Evolutionary conservation across 2,329 filamentous ascomycete genomes (phyloP), one percentile per base, ranked within the genome.

Genomic region (Corynespora cassiicola): DNA sequence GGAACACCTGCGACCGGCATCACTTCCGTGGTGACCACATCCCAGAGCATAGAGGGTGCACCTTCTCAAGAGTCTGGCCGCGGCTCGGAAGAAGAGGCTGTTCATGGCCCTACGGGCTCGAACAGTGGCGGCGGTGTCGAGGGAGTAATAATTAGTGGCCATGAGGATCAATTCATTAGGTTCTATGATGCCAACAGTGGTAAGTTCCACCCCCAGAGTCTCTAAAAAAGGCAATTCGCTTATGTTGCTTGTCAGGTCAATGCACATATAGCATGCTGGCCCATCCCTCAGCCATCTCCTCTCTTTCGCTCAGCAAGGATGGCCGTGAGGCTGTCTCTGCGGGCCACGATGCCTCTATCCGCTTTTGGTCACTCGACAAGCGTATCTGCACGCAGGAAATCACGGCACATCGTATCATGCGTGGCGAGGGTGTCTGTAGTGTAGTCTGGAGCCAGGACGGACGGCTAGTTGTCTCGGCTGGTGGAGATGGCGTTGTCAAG

Each of bases 141-240:
- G 68, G 94, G 94, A 9, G 88, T 95, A 15, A 88, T 99, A 42
- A 96, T 99, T 51, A 95, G 88, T 46, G 94, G 94, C 50, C 92
- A 99, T 65, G 94, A 99, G 74, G 94, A 99, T 72, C 85, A 88
- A 56, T 96, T 90, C 61, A 90, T 99, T 56, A 81, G 92, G 53
- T 96, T 99, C 78, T 99, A 96, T 68, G 94, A 99, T 76, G 94
- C 94, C 48, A 97, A 99, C 65, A 96, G 90, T 72, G 94, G 94
- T 97, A 86, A 71, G 88, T 82, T 26, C 31, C 10, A 10, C 11
- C n/a, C 26, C 21, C 17, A 17, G 10, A 17, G n/a, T 31, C 23
- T n/a, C n/a, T n/a, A n/a, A n/a, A n/a, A n/a, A n/a, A 18, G 14
- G 16, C 9, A 10, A 27, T 33, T 10, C 12, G 12, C 26, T 46